Evolutionary conservation across 192 early-diverging fungal genomes (phyloP).

Genomic region (Pilobolus umbonatus): DNA sequence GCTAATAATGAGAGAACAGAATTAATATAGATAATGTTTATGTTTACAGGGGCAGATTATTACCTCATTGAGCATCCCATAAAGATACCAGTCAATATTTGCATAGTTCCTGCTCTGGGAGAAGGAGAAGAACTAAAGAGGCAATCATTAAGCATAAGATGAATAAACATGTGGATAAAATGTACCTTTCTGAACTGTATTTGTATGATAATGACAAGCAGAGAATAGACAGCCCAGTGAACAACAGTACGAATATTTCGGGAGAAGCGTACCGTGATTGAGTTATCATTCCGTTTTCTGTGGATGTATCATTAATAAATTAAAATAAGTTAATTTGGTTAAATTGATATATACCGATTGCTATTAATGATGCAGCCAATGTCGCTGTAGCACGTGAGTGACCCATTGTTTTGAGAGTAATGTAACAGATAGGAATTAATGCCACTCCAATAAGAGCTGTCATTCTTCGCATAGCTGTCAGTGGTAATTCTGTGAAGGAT

Average conservation of each 20-base stretch:
- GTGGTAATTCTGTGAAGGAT: slow-evolving; percentile 46
- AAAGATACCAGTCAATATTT: slow-evolving; percentile 74
- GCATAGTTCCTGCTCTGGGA: slow-evolving; percentile 72
- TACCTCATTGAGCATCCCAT: slow-evolving; percentile 56
- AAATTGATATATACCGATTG: slow-evolving; percentile 55
- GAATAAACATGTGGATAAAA: slow-evolving; percentile 49
- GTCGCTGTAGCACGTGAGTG: slow-evolving; percentile 65
- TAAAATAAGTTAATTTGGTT: background rate
- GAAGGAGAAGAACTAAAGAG: background rate
- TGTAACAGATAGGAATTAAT: slow-evolving; percentile 72
- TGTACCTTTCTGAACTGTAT: slow-evolving; percentile 20
- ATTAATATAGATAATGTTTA: background rate
- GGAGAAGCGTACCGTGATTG: slow-evolving; percentile 12
- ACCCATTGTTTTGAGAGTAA: slow-evolving; percentile 75
- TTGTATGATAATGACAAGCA: slow-evolving; percentile 85
- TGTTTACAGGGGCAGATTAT: background rate
- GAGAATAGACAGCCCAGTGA: slow-evolving; percentile 55
- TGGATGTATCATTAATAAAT: slow-evolving; percentile 1
- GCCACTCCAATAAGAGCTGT: slow-evolving; percentile 73
- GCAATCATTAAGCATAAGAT: background rate
- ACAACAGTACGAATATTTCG: background rate
- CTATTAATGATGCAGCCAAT: slow-evolving; percentile 70
- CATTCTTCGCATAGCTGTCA: slow-evolving; percentile 72
- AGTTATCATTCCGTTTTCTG: slow-evolving; percentile 85
- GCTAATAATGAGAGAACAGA: slow-evolving; percentile 31